phyloP scores from a whole-genome alignment of 805 yeast species.

The Nakazawaea wickerhamii region DNA sequence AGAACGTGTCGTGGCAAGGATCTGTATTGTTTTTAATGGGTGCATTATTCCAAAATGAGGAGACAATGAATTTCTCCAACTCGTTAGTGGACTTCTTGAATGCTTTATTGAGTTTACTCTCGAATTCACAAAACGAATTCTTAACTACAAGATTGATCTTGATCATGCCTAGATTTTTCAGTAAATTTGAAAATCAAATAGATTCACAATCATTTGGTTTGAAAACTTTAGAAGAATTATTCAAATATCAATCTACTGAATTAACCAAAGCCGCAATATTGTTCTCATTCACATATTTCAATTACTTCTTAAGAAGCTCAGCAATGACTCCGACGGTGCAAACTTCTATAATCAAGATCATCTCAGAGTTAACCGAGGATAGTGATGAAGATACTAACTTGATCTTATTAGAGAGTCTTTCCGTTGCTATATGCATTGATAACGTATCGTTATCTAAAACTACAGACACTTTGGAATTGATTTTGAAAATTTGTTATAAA shows the following conservation, averaged over 20 bases:
- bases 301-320: conserved; percentile 20
- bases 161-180: conserved; percentile 51
- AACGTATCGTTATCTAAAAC: conserved; percentile 26
- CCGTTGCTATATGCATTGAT: conserved; percentile 48
- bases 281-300: conserved; percentile 47
- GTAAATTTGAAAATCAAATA: conserved; percentile 36
- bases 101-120: conserved; percentile 15
- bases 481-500: conserved; percentile 60
- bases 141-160: conserved; percentile 46
- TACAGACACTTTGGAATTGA: conserved; percentile 40
- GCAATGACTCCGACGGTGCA: conserved; percentile 24
- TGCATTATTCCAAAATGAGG: conserved; percentile 37
- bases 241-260: conserved; percentile 18
- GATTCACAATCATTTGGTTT: conserved; percentile 21
- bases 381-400: conserved; percentile 81
- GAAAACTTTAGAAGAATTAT: conserved; percentile 21
- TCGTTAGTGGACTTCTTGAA: conserved; percentile 21
- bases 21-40: conserved; percentile 35
- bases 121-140: conserved; percentile 25
- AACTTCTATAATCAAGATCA: conserved; percentile 26
- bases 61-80: conserved; percentile 18
- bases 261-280: conserved; percentile 31
- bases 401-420: conserved; percentile 64
- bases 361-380: conserved; percentile 44
- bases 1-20: conserved; percentile 25